Evolutionary conservation across 2,329 filamentous ascomycete species (phyloP).

Genomic region (Verticillium nonalfalfae): DNA sequence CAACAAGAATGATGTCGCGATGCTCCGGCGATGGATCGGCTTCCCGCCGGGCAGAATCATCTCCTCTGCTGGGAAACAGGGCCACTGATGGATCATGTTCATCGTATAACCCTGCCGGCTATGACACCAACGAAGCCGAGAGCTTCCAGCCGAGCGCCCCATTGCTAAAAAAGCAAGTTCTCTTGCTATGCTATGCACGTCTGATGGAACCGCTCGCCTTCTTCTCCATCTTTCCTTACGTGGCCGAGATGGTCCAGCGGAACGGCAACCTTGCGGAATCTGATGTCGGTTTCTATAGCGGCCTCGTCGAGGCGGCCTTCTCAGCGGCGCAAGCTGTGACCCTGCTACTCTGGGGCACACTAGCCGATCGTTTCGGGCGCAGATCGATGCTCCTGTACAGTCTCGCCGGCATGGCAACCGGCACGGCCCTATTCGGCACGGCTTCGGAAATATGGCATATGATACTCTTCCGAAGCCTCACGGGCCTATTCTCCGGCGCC

Average conservation of each 20-base stretch:
- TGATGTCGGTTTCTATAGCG: conserved; percentile 76
- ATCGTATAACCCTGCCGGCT: neutral
- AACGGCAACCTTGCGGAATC: conserved; percentile 54
- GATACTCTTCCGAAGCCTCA: conserved; percentile 64
- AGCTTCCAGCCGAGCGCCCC: neutral
- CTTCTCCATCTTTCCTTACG: conserved; percentile 76
- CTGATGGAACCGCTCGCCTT: conserved; percentile 74
- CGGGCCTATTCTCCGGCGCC: conserved; percentile 68
- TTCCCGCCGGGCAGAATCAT: neutral
- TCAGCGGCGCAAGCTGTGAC: conserved; percentile 70
- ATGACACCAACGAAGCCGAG: neutral
- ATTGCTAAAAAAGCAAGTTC: conserved; percentile 52
- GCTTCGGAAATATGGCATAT: conserved; percentile 65
- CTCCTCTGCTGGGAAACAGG: neutral
- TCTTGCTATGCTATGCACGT: conserved; percentile 67
- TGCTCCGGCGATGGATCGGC: neutral
- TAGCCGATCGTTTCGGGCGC: conserved; percentile 59
- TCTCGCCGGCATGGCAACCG: conserved; percentile 54
- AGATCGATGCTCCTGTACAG: conserved; percentile 67
- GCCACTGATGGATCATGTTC: neutral
- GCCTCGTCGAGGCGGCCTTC: conserved; percentile 69
- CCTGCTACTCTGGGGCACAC: conserved; percentile 67
- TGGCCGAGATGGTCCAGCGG: conserved; percentile 68
- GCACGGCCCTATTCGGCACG: conserved; percentile 62
- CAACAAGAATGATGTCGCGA: neutral